Conservation (phyloP, 2,329 filamentous ascomycete species). For the Fusarium haematococcum region DNA sequence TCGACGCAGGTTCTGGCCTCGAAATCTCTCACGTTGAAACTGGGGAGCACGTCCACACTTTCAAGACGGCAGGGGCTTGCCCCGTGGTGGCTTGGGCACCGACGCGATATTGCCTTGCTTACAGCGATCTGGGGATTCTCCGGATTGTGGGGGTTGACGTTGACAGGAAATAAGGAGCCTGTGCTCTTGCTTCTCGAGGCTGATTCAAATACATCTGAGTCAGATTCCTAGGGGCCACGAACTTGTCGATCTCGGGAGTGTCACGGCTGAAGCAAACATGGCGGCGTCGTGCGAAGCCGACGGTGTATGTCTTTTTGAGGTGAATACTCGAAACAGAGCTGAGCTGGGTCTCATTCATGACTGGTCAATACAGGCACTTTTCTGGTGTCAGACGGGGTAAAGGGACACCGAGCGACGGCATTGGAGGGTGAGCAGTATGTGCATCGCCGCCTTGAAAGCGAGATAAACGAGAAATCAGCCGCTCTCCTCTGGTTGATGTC, state of each 20-base stretch:
- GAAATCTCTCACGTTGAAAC: slow-evolving; percentile 80
- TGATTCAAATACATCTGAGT: not conserved
- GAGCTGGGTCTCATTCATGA: slow-evolving; percentile 5
- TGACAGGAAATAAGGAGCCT: slow-evolving; percentile 49
- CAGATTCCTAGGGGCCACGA: not conserved
- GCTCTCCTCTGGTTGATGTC: not conserved
- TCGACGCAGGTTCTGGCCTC: slow-evolving; percentile 65
- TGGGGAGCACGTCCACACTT: slow-evolving; percentile 77
- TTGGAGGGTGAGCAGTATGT: not conserved
- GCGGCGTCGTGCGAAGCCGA: not conserved
- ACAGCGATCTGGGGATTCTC: slow-evolving; percentile 75
- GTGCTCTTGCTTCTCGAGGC: not conserved
- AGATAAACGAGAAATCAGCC: slow-evolving; percentile 9
- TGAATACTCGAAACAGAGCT: slow-evolving; percentile 1
- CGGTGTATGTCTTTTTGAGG: not conserved
- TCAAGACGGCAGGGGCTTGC: slow-evolving; percentile 74
- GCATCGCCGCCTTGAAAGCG: not conserved
- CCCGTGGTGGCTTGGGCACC: slow-evolving; percentile 82
- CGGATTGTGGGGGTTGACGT: slow-evolving; percentile 75
- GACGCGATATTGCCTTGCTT: slow-evolving; percentile 78
- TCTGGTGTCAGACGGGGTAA: slow-evolving; percentile 42
- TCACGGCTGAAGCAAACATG: not conserved
- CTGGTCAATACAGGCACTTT: slow-evolving; percentile 1
- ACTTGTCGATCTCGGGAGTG: not conserved
- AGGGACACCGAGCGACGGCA: slow-evolving; percentile 26